These are phyloP conservation scores for Chalciporus sp. DNA, from an alignment of 1,284 basidiomycete genomes.

Conservation along the genomic window DNA sequence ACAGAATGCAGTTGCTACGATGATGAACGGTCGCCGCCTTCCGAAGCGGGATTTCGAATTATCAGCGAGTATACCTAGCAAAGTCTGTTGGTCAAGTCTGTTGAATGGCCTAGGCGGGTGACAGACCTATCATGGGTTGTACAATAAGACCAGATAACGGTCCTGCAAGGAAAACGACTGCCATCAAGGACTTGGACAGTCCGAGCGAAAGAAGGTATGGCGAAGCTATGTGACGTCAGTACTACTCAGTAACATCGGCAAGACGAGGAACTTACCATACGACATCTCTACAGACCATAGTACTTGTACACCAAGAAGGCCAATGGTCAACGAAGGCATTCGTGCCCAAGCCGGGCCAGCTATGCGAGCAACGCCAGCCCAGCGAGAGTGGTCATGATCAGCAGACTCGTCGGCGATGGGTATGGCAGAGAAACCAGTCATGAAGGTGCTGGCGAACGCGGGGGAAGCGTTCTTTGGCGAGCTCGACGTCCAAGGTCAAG, in stretches of 20 bases:
- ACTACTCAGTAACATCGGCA: constrained; percentile 9
- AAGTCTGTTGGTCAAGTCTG: not conserved
- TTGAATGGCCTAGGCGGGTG: not conserved
- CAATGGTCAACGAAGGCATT: constrained; percentile 74
- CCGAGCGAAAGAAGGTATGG: constrained; percentile 93
- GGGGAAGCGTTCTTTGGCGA: not conserved
- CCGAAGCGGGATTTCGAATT: constrained; percentile 85
- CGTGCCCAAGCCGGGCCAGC: constrained; percentile 63
- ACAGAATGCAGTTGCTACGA: constrained; percentile 70
- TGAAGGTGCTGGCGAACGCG: constrained; percentile 15
- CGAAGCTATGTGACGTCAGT: constrained; percentile 53
- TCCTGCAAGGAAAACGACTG: constrained; percentile 92
- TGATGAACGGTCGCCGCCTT: constrained; percentile 85
- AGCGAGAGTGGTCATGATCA: constrained; percentile 41
- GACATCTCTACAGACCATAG: constrained; percentile 94
- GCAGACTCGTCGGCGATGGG: constrained; percentile 40
- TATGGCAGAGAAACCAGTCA: constrained; percentile 52
- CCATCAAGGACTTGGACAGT: constrained; percentile 84
- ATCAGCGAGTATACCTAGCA: constrained; percentile 77
- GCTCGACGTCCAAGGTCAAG: not conserved
- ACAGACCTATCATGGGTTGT: constrained; percentile 82
- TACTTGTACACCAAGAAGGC: constrained; percentile 80
- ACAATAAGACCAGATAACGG: constrained; percentile 90
- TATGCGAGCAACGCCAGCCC: constrained; percentile 57
- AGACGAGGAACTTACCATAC: constrained; percentile 58